Conservation (phyloP, 441 rosid species). For the Pelargonium citronellum region DNA sequence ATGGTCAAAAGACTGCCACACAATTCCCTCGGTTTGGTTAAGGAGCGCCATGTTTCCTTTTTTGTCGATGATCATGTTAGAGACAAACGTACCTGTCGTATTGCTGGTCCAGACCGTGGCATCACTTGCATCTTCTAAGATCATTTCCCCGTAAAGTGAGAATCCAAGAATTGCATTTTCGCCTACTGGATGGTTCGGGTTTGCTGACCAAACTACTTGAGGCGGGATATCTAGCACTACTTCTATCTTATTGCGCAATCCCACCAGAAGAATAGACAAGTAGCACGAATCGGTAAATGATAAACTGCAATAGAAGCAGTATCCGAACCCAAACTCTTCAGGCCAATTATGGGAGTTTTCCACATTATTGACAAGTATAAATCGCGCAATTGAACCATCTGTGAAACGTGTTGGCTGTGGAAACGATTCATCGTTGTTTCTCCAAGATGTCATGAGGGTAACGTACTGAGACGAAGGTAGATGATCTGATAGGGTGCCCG, state of each 20-base stretch:
- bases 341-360: background rate
- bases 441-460: background rate
- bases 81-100: background rate
- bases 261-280: background rate
- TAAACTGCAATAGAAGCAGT: background rate
- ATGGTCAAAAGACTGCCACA: constrained; percentile 20
- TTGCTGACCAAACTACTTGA: background rate
- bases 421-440: background rate
- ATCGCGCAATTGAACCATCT: background rate
- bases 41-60: background rate
- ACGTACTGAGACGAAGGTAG: too few species aligned
- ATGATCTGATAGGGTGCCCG: too few species aligned
- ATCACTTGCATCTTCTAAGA: background rate
- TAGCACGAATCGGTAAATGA: background rate
- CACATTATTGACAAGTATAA: background rate
- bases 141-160: background rate
- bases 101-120: background rate
- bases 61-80: background rate
- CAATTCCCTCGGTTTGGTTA: background rate
- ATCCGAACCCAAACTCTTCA: background rate
- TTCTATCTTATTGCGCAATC: background rate
- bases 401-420: background rate
- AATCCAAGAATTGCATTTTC: background rate
- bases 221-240: background rate
- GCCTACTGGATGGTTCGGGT: background rate